Conservation (phyloP, 352 stramenopile genomes). For the Phytophthora citricola region DNA sequence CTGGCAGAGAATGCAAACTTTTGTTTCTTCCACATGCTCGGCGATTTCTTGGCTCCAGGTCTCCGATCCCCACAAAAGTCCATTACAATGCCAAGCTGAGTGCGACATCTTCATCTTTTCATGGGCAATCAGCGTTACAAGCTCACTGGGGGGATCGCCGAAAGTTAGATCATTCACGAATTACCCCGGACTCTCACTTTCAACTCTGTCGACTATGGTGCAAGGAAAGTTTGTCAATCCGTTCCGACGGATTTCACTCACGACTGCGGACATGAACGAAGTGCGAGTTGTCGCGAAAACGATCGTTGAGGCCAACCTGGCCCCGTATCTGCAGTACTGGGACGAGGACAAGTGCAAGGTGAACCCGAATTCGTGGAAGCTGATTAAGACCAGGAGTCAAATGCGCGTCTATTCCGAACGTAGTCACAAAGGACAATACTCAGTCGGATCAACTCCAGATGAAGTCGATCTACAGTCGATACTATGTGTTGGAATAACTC, state of each 20-base stretch:
- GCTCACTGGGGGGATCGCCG: not conserved
- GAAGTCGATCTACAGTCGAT: constrained; percentile 27
- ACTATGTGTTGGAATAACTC: constrained; percentile 33
- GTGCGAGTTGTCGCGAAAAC: constrained; percentile 26
- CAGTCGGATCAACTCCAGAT: not conserved
- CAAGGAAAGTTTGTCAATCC: constrained; percentile 30
- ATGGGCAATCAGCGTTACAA: constrained; percentile 9
- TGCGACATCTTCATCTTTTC: constrained; percentile 18
- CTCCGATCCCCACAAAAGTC: constrained; percentile 15
- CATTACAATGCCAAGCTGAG: constrained; percentile 2
- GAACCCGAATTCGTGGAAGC: constrained; percentile 35
- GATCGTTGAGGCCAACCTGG: constrained; percentile 29
- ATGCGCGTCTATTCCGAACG: constrained; percentile 30
- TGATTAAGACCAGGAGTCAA: constrained; percentile 30
- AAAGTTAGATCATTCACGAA: constrained; percentile 12
- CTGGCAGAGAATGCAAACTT: constrained; percentile 13
- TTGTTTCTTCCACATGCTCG: constrained; percentile 11
- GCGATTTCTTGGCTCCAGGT: constrained; percentile 11
- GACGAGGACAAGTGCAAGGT: constrained; percentile 27
- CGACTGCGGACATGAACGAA: constrained; percentile 19
- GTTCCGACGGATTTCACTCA: constrained; percentile 28
- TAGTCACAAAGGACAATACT: not conserved
- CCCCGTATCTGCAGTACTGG: constrained; percentile 40
- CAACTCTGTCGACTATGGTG: constrained; percentile 4
- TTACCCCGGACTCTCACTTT: no score